A percentile compares a stretch with the other conserved stretches of the same genome.
Evolutionary conservation across 495 filamentous ascomycete species (phyloP).

Genomic region (Penicillium herquei): DNA sequence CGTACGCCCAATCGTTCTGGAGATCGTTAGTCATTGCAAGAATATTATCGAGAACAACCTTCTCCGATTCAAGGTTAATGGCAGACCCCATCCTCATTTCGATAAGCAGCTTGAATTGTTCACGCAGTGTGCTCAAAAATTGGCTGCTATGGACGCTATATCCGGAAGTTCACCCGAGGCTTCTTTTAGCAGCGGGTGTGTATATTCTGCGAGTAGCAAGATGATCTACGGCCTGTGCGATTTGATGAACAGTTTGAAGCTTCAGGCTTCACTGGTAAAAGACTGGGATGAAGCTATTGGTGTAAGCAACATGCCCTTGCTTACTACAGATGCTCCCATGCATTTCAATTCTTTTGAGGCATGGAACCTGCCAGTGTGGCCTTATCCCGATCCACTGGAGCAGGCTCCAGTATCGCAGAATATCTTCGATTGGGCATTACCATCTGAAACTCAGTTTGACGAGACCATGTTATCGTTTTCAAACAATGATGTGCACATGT

Average conservation of each 20-base stretch:
- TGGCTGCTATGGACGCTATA: neutral
- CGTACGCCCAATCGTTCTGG: neutral
- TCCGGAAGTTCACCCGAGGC: neutral
- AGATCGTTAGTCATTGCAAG: neutral
- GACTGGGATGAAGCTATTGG: neutral
- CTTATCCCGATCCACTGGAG: too few species aligned
- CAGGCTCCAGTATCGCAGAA: too few species aligned
- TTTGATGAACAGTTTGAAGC: neutral
- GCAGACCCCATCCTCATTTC: neutral
- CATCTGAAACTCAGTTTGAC: too few species aligned
- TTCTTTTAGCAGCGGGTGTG: neutral
- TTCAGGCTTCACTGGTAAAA: neutral
- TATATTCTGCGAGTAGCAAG: constrained; percentile 1
- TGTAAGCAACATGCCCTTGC: neutral
- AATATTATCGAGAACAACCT: constrained; percentile 6
- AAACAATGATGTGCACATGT: too few species aligned
- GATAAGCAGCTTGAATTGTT: neutral
- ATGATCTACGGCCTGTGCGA: neutral
- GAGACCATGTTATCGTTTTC: too few species aligned
- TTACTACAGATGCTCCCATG: neutral
- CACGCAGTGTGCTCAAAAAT: neutral
- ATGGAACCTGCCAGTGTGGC: neutral
- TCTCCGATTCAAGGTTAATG: neutral
- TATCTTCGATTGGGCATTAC: too few species aligned
- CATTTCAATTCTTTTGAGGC: neutral